Evolutionary conservation across 306 rosid genomes (phyloP), one percentile per base, ranked within the genome.

Genomic region (Carpinus fangiana): DNA sequence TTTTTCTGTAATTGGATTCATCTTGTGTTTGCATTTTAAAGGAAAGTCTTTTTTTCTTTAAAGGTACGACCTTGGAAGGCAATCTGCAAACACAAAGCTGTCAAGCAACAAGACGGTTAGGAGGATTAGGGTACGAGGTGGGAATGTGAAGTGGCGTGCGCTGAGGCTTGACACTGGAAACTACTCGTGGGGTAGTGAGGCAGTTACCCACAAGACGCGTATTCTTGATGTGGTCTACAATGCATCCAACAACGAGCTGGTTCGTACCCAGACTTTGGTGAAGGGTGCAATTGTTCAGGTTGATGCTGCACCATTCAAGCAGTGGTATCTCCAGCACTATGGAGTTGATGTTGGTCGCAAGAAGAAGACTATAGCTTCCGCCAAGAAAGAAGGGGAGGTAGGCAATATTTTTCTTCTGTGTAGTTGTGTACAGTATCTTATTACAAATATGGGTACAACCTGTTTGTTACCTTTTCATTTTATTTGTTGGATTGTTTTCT

Each of bases 321-420:
- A 87, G 82, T 89, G 92, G 92, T 86, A 89, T 79, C 88, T 79
- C 18, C 88, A 87, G 68, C 90, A 89, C 78, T 89, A 89, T 56
- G 92, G 90, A 9, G 87, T 89, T 72, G 92, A 89, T 2, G 13
- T 89, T 76, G 92, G 92, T 5, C 89, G 89, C 85, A 89, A 87
- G 89, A 89, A 89, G 85, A 89, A 89, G 82, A 48, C 60, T 56
- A 21, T 82, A 4, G 82, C 79, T 73, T 45, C 75, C 59, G 69
- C 85, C 61, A 89, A 89, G 87, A 89, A 89, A 78, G 93, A 89
- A 83, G 89, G 82, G 9, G 90, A 89, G 90, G 93, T 89, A 81
- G 41, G 23, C n/a, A 11, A 9, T n/a, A 2, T 34, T 46, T 21
- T 34, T 0, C 69, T 2, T 14, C 57, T 66, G 8, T 45, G 50